Evolutionary conservation across 192 early-diverging fungal species (phyloP), one percentile per base, ranked within the genome.

Genomic region (Coemansia javaensis): DNA sequence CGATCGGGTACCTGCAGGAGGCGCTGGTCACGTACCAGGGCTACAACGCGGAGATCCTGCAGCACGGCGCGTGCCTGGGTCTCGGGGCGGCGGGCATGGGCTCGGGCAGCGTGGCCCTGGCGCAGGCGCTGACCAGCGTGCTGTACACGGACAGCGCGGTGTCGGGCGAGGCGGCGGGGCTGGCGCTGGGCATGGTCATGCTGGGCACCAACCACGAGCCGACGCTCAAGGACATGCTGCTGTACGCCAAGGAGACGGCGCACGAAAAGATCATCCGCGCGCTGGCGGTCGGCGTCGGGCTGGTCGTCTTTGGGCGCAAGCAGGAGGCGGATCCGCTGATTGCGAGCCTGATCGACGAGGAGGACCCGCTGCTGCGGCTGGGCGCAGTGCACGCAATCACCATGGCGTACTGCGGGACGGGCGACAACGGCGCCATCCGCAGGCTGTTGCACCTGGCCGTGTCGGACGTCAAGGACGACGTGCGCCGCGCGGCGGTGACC

Each of bases 241-340:
- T 89, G 55, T 99, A 99, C 53, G 97, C 97, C 13, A 90, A 91
- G 52, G 95, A 98, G 50, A 99, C 97, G 5, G 90, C 93, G 64
- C 97, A 99, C 73, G 97, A 99, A 57, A 99, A 99, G 79, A 99
- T 98, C 52, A 98, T 99, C 46, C 90, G 97, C 28, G 91, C 94
- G 38, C 71, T 97, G 48, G 87, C 94, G 8, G 78, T 97, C 21
- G 95, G 97, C 40, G 88, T 99, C 41, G 83, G 94, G 0, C 62
- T 99, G 43, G 85, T 99, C 15, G 95, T 98, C 94, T 99, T 94
- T 66, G 97, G 91, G 13, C 85, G 84, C 56, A 93, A 97, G 70
- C 94, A 97, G 64, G 84, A 83, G 35, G 97, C 97, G 5, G 97
- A 99, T 66, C 65, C 53, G n/a, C 55, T 98, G 39, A 84, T 99